Conservation (phyloP, 257 asterid species). For the Gentiana dahurica region DNA sequence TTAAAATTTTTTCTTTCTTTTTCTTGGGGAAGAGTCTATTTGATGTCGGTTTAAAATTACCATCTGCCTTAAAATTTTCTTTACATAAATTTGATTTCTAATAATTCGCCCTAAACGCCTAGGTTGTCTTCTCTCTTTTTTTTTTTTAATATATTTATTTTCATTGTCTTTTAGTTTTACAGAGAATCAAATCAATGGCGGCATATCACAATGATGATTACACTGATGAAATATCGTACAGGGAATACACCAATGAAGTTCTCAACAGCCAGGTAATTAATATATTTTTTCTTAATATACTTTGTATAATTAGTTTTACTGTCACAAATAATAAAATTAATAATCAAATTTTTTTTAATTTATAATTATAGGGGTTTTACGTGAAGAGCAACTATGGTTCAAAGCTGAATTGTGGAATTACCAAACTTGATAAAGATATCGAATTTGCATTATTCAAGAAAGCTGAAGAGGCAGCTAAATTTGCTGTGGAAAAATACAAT, state of each 20-base stretch:
- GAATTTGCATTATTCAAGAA: background rate
- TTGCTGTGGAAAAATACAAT: slow-evolving; percentile 2
- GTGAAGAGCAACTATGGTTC: background rate
- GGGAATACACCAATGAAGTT: slow-evolving; percentile 3
- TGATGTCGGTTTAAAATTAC: no score
- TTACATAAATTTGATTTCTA: background rate
- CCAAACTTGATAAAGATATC: no score
- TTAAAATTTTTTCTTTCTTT: no score
- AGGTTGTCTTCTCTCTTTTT: background rate
- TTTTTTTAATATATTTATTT: background rate
- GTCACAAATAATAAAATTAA: no score
- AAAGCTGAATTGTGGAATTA: background rate
- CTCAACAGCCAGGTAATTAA: background rate
- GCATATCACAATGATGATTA: background rate
- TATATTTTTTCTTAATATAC: no score
- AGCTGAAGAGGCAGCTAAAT: background rate
- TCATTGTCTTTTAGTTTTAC: background rate
- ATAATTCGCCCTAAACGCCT: background rate
- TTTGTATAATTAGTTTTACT: no score
- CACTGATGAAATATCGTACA: background rate
- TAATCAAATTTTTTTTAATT: no score
- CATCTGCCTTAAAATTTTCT: no score
- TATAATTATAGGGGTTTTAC: background rate
- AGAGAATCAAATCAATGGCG: background rate
- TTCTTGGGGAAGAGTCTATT: no score